Conservation (phyloP, 441 rosid species). For the Pelargonium fulgidum region DNA sequence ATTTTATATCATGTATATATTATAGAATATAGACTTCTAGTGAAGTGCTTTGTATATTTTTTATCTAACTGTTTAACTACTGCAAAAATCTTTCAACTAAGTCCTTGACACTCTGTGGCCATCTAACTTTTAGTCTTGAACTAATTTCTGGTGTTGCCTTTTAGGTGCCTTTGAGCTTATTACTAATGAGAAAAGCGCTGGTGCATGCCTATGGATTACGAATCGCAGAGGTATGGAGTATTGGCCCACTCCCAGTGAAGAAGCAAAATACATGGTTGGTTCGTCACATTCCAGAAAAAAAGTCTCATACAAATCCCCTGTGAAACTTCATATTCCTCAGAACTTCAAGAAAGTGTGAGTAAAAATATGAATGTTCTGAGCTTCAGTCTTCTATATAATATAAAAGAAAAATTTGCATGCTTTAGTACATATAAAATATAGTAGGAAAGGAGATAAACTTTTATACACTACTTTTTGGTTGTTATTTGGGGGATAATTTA, state of each 20-base stretch:
- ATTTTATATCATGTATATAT: neutral
- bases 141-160: constrained; percentile 17
- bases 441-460: too few species aligned
- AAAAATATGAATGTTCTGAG: constrained; percentile 1
- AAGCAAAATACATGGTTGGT: constrained; percentile 53
- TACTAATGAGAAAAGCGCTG: constrained; percentile 66
- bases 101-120: neutral
- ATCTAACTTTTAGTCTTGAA: neutral
- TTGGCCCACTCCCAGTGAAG: constrained; percentile 78
- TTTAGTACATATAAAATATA: too few species aligned
- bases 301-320: constrained; percentile 30
- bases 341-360: constrained; percentile 86
- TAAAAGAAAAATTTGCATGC: too few species aligned
- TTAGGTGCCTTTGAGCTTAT: constrained; percentile 90
- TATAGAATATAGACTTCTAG: neutral
- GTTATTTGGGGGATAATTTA: too few species aligned
- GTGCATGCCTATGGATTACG: constrained; percentile 87
- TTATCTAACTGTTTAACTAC: neutral
- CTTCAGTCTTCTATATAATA: neutral
- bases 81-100: neutral
- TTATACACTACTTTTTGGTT: neutral
- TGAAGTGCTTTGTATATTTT: neutral
- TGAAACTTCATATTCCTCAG: constrained; percentile 53
- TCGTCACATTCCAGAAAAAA: constrained; percentile 40
- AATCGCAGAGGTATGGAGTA: constrained; percentile 85